Base-by-base conservation (phyloP, 176 grass and related monocot genomes). In the Saccharum spontaneum region DNA sequence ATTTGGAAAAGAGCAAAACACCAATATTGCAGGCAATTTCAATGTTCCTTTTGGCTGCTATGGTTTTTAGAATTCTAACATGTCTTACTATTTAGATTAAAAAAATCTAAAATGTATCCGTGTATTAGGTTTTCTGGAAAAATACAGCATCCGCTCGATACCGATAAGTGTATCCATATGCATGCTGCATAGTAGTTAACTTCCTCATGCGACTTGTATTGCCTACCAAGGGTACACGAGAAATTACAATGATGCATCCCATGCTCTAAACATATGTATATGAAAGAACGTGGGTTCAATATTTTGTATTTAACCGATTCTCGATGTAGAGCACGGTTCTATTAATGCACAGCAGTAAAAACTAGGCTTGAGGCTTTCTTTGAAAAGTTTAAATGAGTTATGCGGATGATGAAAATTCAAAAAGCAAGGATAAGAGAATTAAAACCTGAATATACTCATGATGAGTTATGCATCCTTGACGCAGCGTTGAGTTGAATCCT, bases 401-500 rank as follows among this genome's bases (percentile, higher is more conserved):
- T 18, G 50, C 4, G 0, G 44, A 68, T 69, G 69, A 79, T 34
- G 17, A 82, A 78, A 87, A 26, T 84, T 50, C 22, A 70, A 55
- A 6, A 23, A 61, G 7, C 60, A 77, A 77, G 44, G 57, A 69
- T 41, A 83, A 40, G 23, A 81, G 67, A 87, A 50, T 85, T 65
- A 28, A 81, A 50, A 97, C 95, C 95, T 98, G 95, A 72, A 98
- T 91, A 88, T 98, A 98, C 54, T 98, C 95, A 84, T 97, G 95
- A 82, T 97, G 95, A 80, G 95, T 97, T 74, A 97, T 93, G 79
- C 92, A 93, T 41, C 95, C 95, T 81, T 90, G 85, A 43, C 95
- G 90, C 62, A 97, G 85, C 71, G 92, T 97, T 79, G 95, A 97
- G 69, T 97, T 97, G 82, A 97, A 97, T 28, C 95, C 95, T 97